Evolutionary conservation across 768 basidiomycete genomes (phyloP), one percentile per base, ranked within the genome.

Genomic region (Lactarius tabidus): DNA sequence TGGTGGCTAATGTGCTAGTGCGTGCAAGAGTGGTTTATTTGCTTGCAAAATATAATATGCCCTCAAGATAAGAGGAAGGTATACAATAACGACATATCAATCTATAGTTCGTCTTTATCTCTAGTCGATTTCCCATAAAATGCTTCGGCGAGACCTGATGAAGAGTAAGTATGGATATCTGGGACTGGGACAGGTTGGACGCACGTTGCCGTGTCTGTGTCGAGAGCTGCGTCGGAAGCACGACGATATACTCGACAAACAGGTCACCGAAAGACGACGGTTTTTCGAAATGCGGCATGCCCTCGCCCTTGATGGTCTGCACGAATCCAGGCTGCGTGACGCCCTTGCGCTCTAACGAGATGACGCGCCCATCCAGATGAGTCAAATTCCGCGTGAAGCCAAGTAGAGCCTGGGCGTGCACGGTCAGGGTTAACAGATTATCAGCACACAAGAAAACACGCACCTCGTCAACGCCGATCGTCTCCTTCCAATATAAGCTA

Each of bases 301-400:
- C 97, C 74, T 99, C 93, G 33, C 84, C 93, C 67, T 87, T 83
- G 62, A 98, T 81, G 15, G 82, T 84, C 73, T 98, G 90, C 9
- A 98, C 92, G 73, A 86, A 90, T 12, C 91, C 93, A 69, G 97
- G 97, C 72, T 99, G 97, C 43, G 97, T 98, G 1, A 96, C 92
- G 18, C 87, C 89, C 45, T 81, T 79, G 59, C 94, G 83, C 45
- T 81, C 80, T 12, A 98, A 77, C 58, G 81, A 79, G 41, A 98
- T 83, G 35, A 80, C 76, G 72, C 90, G 90, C 6, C 94, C 96
- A 72, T 98, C 97, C 64, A 99, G 81, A 76, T 95, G 95, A 4
- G 90, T 93, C 61, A 99, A 75, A 72, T 94, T 94, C 45, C 87
- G 86, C 72, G 93, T 84, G 77, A 99, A 98, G n/a, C 97, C 97